Evolutionary conservation across 129 eudicot genomes (phyloP).

Genomic region (Mikania micrantha): DNA sequence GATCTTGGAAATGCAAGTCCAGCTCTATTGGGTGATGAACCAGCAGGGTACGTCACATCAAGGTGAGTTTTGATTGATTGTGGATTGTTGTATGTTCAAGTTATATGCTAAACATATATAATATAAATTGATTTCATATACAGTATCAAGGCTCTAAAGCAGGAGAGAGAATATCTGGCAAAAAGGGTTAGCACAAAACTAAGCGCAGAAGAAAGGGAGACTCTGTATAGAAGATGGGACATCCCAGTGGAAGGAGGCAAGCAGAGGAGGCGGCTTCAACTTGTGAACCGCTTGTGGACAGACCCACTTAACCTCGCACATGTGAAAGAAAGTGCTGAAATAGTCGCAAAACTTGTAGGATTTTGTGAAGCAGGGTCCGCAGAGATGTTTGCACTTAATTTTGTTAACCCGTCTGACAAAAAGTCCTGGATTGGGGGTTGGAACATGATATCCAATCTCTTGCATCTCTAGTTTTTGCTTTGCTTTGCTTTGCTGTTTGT

Average conservation of each 20-base stretch:
- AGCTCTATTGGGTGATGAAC: constrained; percentile 90
- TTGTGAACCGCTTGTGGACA: constrained; percentile 81
- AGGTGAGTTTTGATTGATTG: constrained; percentile 37
- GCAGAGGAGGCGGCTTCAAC: constrained; percentile 70
- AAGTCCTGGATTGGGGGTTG: constrained; percentile 98
- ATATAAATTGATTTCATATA: not conserved
- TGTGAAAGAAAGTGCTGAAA: constrained; percentile 82
- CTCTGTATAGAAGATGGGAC: constrained; percentile 76
- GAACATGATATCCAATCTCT: constrained; percentile 79
- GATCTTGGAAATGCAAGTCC: constrained; percentile 98
- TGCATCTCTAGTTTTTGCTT: constrained; percentile 32
- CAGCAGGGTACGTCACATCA: constrained; percentile 66
- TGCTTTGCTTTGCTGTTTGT: not conserved
- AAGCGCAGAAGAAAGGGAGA: constrained; percentile 75
- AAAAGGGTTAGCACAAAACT: constrained; percentile 81
- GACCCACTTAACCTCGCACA: constrained; percentile 84
- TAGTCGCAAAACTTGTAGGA: constrained; percentile 93
- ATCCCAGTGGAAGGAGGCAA: constrained; percentile 67
- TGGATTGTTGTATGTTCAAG: not conserved
- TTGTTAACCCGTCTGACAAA: constrained; percentile 66
- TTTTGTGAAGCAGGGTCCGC: constrained; percentile 70
- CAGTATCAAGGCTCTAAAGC: constrained; percentile 88
- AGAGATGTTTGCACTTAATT: constrained; percentile 96
- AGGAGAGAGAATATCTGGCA: constrained; percentile 92
- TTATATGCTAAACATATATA: not conserved